Conservation (phyloP, 1,284 basidiomycete species). For the Limonomyces culmigenus region DNA sequence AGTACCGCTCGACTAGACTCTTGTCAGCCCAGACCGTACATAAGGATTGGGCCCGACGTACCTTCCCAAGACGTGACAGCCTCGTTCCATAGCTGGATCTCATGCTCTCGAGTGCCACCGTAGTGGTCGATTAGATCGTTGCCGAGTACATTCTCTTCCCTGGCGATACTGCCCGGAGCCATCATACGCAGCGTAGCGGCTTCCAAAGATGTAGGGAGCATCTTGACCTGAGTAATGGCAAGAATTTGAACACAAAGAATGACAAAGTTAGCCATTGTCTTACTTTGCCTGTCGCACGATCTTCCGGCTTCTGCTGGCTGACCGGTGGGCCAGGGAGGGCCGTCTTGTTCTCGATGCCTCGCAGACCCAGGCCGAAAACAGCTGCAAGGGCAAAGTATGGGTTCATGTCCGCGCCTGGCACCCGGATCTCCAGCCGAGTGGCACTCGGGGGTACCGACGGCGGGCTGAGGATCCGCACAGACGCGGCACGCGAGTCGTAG, state of each 20-base stretch:
- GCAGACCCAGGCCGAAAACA: conserved; percentile 73
- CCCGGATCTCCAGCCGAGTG: conserved; percentile 79
- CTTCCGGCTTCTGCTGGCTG: conserved; percentile 34
- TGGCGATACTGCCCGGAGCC: conserved; percentile 59
- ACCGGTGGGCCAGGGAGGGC: conserved; percentile 61
- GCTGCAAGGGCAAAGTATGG: conserved; percentile 79
- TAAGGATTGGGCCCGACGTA: conserved; percentile 24
- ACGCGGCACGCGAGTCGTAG: conserved; percentile 87
- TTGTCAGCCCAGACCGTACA: no score
- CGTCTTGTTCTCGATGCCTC: conserved; percentile 73
- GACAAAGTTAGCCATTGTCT: conserved; percentile 5
- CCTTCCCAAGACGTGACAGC: conserved; percentile 93
- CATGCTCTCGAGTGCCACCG: conserved; percentile 82
- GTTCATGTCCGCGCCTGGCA: conserved; percentile 96
- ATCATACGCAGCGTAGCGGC: conserved; percentile 71
- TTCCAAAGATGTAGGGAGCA: conserved; percentile 67
- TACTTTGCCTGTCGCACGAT: conserved; percentile 39
- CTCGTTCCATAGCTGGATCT: conserved; percentile 72
- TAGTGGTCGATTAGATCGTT: conserved; percentile 87
- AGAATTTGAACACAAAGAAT: no score
- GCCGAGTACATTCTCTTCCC: conserved; percentile 61
- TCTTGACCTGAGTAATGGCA: conserved; percentile 34
- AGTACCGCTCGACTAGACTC: background rate
- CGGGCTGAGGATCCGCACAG: conserved; percentile 81
- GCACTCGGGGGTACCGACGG: conserved; percentile 68